Evolutionary conservation across 331 rosid species (phyloP).

Genomic region (Saraca asoca): DNA sequence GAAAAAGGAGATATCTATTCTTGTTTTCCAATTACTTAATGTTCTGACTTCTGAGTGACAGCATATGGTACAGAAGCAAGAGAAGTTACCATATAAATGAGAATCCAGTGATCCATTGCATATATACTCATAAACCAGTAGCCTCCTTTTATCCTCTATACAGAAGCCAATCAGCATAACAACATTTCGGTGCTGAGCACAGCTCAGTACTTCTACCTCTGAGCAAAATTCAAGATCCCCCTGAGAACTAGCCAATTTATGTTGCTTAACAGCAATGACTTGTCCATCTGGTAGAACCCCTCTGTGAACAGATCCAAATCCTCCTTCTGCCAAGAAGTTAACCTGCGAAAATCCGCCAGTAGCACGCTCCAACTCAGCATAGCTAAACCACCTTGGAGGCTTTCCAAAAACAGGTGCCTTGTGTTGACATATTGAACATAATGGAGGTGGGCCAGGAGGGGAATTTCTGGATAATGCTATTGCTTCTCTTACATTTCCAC

Average conservation of each 20-base stretch:
- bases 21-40: slow-evolving; percentile 1
- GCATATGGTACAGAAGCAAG: slow-evolving; percentile 18
- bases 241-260: slow-evolving; percentile 89
- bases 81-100: slow-evolving; percentile 76
- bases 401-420: slow-evolving; percentile 93
- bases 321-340: slow-evolving; percentile 93
- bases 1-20: slow-evolving; percentile 13
- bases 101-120: slow-evolving; percentile 89
- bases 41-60: not conserved
- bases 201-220: slow-evolving; percentile 89
- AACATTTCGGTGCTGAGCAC: slow-evolving; percentile 92
- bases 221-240: slow-evolving; percentile 88
- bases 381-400: slow-evolving; percentile 88
- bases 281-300: slow-evolving; percentile 91
- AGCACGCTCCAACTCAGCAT: slow-evolving; percentile 83
- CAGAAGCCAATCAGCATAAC: slow-evolving; percentile 93
- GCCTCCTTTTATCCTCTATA: slow-evolving; percentile 80
- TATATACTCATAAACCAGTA: slow-evolving; percentile 83
- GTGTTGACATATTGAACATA: slow-evolving; percentile 89
- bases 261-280: slow-evolving; percentile 89
- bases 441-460: slow-evolving; percentile 85
- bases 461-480: slow-evolving; percentile 69
- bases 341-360: slow-evolving; percentile 86
- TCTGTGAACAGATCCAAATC: slow-evolving; percentile 88
- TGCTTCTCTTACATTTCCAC: slow-evolving; percentile 85